Conservation (phyloP, 2,329 filamentous ascomycete genomes). For the Aureobasidium sp. region DNA sequence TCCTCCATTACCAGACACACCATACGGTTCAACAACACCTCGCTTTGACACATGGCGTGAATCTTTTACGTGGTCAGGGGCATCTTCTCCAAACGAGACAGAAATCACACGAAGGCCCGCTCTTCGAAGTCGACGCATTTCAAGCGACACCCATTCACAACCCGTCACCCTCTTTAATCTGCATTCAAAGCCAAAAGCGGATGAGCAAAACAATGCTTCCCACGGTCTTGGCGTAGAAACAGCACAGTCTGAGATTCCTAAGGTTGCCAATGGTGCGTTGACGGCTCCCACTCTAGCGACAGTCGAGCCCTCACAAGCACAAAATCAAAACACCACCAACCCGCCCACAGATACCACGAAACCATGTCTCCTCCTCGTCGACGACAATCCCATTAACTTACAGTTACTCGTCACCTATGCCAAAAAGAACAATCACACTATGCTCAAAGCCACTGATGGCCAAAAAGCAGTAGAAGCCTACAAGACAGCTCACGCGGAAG, state of each 20-base stretch:
- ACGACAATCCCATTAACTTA: constrained; percentile 22
- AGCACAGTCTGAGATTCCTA: no score
- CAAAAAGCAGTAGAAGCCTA: constrained; percentile 36
- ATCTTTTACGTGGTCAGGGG: neutral
- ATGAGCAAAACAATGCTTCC: neutral
- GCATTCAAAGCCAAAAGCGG: neutral
- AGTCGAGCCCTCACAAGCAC: neutral
- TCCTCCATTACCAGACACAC: neutral
- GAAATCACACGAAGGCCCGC: neutral
- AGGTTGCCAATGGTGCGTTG: neutral
- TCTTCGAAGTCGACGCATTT: neutral
- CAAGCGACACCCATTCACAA: neutral
- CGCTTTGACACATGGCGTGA: neutral
- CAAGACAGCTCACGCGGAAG: constrained; percentile 12
- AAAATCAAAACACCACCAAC: constrained; percentile 22
- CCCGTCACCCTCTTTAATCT: neutral
- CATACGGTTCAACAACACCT: neutral
- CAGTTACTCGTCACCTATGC: constrained; percentile 26
- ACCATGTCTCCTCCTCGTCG: constrained; percentile 22
- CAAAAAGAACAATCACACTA: constrained; percentile 24
- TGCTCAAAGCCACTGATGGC: constrained; percentile 35
- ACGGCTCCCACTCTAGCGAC: neutral
- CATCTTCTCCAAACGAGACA: neutral
- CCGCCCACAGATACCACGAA: neutral
- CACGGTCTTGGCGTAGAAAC: no score